Conservation (phyloP, 108 stramenopile genomes). For the Chaetoceros tenuissimus region DNA sequence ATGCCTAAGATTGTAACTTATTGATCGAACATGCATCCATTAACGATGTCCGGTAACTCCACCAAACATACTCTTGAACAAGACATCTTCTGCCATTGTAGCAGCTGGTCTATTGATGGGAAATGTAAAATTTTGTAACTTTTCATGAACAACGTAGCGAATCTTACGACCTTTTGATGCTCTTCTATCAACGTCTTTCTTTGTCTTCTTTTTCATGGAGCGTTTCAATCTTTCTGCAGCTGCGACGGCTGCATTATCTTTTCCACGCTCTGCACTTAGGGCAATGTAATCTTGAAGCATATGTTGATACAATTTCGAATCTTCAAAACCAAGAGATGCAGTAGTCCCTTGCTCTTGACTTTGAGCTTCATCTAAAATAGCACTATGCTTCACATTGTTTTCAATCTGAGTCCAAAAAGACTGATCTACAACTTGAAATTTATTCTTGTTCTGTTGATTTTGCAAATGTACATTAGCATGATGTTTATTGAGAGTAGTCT, state of each 20-base stretch:
- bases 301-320: slow-evolving; percentile 89
- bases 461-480: slow-evolving; percentile 56
- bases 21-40: too few species aligned
- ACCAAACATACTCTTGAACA: slow-evolving; percentile 79
- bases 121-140: slow-evolving; percentile 91
- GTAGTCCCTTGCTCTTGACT: neutral
- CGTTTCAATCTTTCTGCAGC: slow-evolving; percentile 29
- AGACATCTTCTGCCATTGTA: slow-evolving; percentile 59
- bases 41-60: slow-evolving; percentile 41
- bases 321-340: slow-evolving; percentile 45
- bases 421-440: slow-evolving; percentile 32
- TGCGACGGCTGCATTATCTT: slow-evolving; percentile 6
- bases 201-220: slow-evolving; percentile 30
- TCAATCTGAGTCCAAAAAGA: slow-evolving; percentile 57
- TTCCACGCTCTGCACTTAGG: slow-evolving; percentile 9
- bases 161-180: slow-evolving; percentile 94
- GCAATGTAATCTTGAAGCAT: slow-evolving; percentile 80
- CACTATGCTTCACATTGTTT: slow-evolving; percentile 29
- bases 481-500: slow-evolving; percentile 40
- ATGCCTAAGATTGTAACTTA: too few species aligned
- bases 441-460: slow-evolving; percentile 25
- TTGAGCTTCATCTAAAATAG: slow-evolving; percentile 10
- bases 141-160: slow-evolving; percentile 82
- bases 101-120: slow-evolving; percentile 50
- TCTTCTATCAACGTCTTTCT: slow-evolving; percentile 72